Base-by-base conservation (phyloP, 805 yeast genomes). In the Scheffersomyces lignosus region DNA sequence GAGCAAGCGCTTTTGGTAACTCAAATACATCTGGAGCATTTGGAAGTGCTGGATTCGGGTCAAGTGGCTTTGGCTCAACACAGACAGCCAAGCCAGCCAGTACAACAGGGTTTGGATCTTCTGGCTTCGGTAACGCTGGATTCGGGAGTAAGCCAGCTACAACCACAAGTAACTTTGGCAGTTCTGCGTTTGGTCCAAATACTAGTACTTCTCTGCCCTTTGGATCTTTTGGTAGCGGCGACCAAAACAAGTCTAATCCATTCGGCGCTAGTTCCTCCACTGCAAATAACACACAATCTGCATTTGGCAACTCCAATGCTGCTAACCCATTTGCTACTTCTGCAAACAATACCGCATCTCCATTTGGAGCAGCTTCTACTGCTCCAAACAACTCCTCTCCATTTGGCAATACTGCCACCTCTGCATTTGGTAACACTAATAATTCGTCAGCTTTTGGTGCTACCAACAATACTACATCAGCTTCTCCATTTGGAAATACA, bases 131-230 rank as follows among this genome's bases (percentile, higher is more conserved):
- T 26, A 37, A 16, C 13, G 31, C 31, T 35, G 38, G 33, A 31
- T 40, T 35, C 26, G 41, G 41, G 7, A 20, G 24, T 15, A 14
- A 13, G 12, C 24, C 33, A 9, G 28, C 28, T 17, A 18, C 5
- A 17, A 9, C 20, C 16, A 18, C 20, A 14, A 18, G 24, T 8
- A 33, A 54, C 2, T 58, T 55, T 35, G 65, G 62, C 9, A 34
- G 54, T 10, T 26, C 50, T 25, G 38, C 46, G 6, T 51, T 54
- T 44, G 56, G 52, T 10, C 6, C 23, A 7, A 25, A 10, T 8
- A 12, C 14, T 8, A 15, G 27, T 12, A 15, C 29, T 7, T 15
- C 29, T 2, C n/a, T n/a, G n/a, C 28, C 37, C 1, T 29, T 35
- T 24, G 37, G 32, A 4, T 27, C 37, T 6, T 15, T 22, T 18